Conservation (phyloP, 202 grass and related monocot species). For the Schoenoplectus tabernaemontani region DNA sequence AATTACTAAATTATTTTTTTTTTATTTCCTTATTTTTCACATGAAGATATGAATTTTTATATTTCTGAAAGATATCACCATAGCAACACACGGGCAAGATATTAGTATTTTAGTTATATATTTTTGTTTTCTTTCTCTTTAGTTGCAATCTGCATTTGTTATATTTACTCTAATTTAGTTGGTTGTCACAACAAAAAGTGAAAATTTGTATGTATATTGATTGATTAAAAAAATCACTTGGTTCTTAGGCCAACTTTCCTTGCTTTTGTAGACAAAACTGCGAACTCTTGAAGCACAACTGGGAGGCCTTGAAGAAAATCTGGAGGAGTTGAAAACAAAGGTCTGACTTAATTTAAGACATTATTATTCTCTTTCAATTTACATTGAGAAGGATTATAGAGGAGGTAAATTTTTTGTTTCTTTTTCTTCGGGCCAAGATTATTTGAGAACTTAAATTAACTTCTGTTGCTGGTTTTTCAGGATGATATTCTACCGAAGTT, state of each 20-base stretch:
- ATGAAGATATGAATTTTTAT: too few species aligned
- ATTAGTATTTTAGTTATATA: too few species aligned
- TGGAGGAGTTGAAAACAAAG: conserved; percentile 95
- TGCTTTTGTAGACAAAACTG: conserved; percentile 65
- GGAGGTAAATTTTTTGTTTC: conserved; percentile 10
- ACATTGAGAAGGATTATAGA: background rate
- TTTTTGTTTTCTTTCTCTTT: background rate
- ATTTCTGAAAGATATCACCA: too few species aligned
- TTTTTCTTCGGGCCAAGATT: conserved; percentile 20
- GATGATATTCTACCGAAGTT: conserved; percentile 92
- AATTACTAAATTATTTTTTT: too few species aligned
- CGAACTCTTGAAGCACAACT: conserved; percentile 70
- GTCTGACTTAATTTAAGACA: conserved; percentile 23
- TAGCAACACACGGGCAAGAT: too few species aligned
- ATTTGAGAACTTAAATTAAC: too few species aligned
- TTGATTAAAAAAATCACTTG: background rate
- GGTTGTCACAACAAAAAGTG: background rate
- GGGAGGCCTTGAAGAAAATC: conserved; percentile 75
- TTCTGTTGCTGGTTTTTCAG: conserved; percentile 37
- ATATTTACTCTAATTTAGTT: background rate
- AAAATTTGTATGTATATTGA: background rate
- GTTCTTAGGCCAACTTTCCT: conserved; percentile 12
- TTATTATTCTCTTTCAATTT: background rate
- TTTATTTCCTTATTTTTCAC: too few species aligned
- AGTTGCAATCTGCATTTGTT: background rate